A percentile compares a stretch with the other conserved stretches of the same genome.
Conservation (phyloP, 495 filamentous ascomycete species). For the Podospora didyma region DNA sequence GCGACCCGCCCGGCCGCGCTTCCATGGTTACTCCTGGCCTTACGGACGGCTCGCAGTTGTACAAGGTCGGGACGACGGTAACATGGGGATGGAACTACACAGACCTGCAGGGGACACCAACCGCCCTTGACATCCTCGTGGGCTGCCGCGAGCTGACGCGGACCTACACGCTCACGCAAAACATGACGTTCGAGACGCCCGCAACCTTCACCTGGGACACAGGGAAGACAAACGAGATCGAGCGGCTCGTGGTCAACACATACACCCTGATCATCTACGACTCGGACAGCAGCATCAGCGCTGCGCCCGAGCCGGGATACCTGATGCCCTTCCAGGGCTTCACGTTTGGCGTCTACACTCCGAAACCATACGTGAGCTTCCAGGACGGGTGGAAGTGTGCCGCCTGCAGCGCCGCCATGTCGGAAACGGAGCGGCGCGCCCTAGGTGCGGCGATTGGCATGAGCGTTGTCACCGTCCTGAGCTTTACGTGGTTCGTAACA, state of each 20-base stretch:
- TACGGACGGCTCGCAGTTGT: slow-evolving; percentile 61
- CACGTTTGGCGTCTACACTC: slow-evolving; percentile 77
- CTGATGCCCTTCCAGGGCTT: slow-evolving; percentile 60
- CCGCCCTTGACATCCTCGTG: slow-evolving; percentile 75
- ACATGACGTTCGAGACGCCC: slow-evolving; percentile 46
- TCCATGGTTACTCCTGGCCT: slow-evolving; percentile 73
- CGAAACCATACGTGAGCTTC: slow-evolving; percentile 61
- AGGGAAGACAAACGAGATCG: slow-evolving; percentile 57
- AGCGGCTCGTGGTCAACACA: slow-evolving; percentile 58
- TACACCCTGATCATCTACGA: slow-evolving; percentile 89
- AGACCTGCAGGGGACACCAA: slow-evolving; percentile 70
- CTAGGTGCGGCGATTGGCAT: slow-evolving; percentile 72
- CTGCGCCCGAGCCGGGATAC: slow-evolving; percentile 66
- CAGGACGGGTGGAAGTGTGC: slow-evolving; percentile 54
- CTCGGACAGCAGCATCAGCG: slow-evolving; percentile 56
- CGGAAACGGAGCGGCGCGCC: slow-evolving; percentile 59
- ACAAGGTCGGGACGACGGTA: slow-evolving; percentile 81
- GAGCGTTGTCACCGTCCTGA: slow-evolving; percentile 68
- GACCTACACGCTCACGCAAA: slow-evolving; percentile 49
- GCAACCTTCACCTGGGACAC: slow-evolving; percentile 73
- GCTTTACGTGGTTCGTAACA: slow-evolving; percentile 86
- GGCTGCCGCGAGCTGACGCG: slow-evolving; percentile 55
- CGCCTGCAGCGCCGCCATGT: slow-evolving; percentile 69
- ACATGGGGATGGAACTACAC: slow-evolving; percentile 98
- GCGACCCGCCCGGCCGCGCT: slow-evolving; percentile 66